A percentile compares a stretch with the other conserved stretches of the same genome.
Conservation (phyloP, 768 basidiomycete species). For the Auricularia cornea region DNA sequence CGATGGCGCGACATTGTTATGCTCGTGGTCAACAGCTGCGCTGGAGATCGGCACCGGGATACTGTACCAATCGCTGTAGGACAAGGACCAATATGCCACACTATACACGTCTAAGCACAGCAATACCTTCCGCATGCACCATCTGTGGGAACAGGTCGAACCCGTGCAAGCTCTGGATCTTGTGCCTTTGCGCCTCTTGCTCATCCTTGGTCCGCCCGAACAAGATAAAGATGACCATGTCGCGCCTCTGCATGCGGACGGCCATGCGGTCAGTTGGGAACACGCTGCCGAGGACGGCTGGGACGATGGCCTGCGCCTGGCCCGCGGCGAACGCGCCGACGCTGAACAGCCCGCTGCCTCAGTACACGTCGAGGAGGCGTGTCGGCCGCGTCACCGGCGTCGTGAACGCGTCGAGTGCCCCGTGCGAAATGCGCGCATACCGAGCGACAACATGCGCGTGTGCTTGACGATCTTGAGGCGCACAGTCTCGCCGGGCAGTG, state of each 20-base stretch:
- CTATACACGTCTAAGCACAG: slow-evolving; percentile 35
- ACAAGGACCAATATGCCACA: neutral
- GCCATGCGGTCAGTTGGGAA: slow-evolving; percentile 64
- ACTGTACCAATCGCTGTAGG: no score
- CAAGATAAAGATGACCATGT: slow-evolving; percentile 75
- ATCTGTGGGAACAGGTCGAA: slow-evolving; percentile 97
- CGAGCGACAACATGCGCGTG: slow-evolving; percentile 54
- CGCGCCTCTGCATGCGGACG: slow-evolving; percentile 82
- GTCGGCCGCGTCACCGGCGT: slow-evolving; percentile 31
- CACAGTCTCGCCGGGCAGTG: slow-evolving; percentile 78
- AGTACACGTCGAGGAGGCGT: slow-evolving; percentile 93
- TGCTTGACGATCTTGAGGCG: slow-evolving; percentile 64
- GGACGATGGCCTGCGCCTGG: slow-evolving; percentile 82
- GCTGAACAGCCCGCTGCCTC: slow-evolving; percentile 82
- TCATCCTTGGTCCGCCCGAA: slow-evolving; percentile 34
- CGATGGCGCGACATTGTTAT: slow-evolving; percentile 88
- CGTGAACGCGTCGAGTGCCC: slow-evolving; percentile 38
- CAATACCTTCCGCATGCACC: slow-evolving; percentile 83
- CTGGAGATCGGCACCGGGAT: no score
- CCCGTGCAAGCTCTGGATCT: slow-evolving; percentile 74
- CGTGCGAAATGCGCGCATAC: slow-evolving; percentile 20
- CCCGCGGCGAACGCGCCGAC: slow-evolving; percentile 72
- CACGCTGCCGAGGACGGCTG: slow-evolving; percentile 34
- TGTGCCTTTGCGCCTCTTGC: slow-evolving; percentile 44
- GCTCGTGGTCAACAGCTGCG: slow-evolving; percentile 45